A percentile compares a stretch with the other conserved stretches of the same genome.
phyloP scores from a whole-genome alignment of 441 rosid genomes.

The Pelargonium citronellum region DNA sequence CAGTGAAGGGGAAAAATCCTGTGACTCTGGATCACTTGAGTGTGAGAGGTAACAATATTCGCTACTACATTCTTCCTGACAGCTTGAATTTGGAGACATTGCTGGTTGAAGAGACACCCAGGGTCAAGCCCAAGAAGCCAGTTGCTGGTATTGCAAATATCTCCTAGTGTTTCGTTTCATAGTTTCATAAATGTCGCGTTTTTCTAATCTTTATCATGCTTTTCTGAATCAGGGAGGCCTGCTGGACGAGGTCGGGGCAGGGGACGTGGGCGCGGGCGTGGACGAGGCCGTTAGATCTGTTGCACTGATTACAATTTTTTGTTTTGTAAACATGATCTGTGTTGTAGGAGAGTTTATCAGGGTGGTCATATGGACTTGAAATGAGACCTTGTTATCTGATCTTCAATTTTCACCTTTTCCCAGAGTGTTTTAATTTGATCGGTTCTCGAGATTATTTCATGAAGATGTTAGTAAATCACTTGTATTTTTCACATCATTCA shows the following conservation, averaged over 20 bases:
- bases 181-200: background rate
- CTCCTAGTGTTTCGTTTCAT: background rate
- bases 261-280: constrained; percentile 1
- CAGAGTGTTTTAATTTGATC: background rate
- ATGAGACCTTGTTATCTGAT: background rate
- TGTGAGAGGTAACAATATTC: constrained; percentile 92
- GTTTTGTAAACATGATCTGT: constrained; percentile 4
- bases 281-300: background rate
- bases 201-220: background rate
- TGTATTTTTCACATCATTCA: too few relatives aligned
- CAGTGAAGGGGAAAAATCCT: constrained; percentile 87
- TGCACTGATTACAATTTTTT: background rate
- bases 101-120: constrained; percentile 88
- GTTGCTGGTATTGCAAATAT: constrained; percentile 24
- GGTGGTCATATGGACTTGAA: constrained; percentile 1
- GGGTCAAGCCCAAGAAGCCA: constrained; percentile 90
- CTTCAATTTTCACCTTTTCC: background rate
- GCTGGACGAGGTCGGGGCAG: constrained; percentile 2
- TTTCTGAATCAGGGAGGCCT: background rate
- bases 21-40: constrained; percentile 85
- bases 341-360: constrained; percentile 5
- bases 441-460: background rate
- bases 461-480: constrained; percentile 6
- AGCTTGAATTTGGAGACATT: constrained; percentile 93
- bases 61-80: constrained; percentile 93